A percentile compares a stretch with the other conserved stretches of the same genome.
Evolutionary conservation across 139 green algal species (phyloP).

Genomic region (Pycnococcus provasolii): DNA sequence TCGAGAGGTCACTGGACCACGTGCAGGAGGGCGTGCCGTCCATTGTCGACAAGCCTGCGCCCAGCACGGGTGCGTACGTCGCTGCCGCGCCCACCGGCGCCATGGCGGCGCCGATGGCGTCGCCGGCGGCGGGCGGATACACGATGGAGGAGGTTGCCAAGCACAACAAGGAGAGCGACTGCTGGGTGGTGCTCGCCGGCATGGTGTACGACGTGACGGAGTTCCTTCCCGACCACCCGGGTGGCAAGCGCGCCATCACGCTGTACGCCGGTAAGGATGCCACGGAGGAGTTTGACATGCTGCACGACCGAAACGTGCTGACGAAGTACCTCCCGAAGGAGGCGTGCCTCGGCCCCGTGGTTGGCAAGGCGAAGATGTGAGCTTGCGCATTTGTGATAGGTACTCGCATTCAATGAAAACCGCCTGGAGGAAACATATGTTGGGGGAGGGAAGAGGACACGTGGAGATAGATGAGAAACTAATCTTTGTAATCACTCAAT

Average conservation of each 20-base stretch:
- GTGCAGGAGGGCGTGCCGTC: background rate
- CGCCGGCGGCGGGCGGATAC: background rate
- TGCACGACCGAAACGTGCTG: constrained; percentile 31
- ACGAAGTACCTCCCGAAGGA: constrained; percentile 31
- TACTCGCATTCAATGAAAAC: no score
- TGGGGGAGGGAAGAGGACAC: no score
- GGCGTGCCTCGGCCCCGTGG: constrained; percentile 13
- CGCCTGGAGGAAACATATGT: no score
- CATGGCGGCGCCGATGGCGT: background rate
- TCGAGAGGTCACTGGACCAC: constrained; percentile 7
- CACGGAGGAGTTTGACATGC: constrained; percentile 38
- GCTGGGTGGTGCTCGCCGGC: constrained; percentile 30
- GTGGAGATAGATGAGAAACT: no score
- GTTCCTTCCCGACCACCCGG: constrained; percentile 34
- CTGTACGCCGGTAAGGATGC: constrained; percentile 34
- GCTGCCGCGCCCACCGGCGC: no score
- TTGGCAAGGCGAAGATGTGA: background rate
- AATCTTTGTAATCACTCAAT: no score
- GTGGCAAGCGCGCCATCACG: constrained; percentile 34
- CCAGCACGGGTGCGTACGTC: no score
- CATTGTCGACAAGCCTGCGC: no score
- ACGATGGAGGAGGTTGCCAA: constrained; percentile 27
- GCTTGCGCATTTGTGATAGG: no score
- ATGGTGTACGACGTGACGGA: constrained; percentile 35
- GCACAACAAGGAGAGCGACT: constrained; percentile 33